Conservation (phyloP, 108 stramenopile genomes). For the Schizochytrium sp. region DNA sequence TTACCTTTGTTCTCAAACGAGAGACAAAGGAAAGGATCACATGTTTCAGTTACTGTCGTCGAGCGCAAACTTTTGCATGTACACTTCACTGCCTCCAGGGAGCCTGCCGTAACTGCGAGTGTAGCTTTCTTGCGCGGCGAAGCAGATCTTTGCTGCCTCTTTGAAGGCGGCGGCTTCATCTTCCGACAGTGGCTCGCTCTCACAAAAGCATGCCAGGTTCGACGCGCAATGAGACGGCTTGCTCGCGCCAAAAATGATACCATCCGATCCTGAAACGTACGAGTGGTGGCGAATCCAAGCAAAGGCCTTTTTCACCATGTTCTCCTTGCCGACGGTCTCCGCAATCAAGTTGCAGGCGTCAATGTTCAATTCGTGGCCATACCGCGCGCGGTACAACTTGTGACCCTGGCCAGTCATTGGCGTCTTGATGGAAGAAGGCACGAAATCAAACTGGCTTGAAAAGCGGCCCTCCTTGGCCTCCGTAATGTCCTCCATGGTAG, state of each 20-base stretch:
- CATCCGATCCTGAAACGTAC: conserved; percentile 51
- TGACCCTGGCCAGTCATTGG: background rate
- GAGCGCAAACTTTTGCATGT: background rate
- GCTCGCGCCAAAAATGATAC: conserved; percentile 69
- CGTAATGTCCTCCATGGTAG: background rate
- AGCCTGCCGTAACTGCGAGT: background rate
- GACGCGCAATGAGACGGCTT: conserved; percentile 59
- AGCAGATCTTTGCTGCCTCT: background rate
- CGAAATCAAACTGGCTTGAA: conserved; percentile 41
- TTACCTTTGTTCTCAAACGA: too few relatives aligned
- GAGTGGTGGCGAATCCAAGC: conserved; percentile 77
- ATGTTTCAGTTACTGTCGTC: too few relatives aligned
- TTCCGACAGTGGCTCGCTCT: background rate
- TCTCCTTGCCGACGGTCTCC: conserved; percentile 46
- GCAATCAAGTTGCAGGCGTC: conserved; percentile 59
- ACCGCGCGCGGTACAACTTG: conserved; percentile 34
- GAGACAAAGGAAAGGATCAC: too few relatives aligned
- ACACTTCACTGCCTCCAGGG: background rate
- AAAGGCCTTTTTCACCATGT: conserved; percentile 66
- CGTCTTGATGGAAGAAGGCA: background rate
- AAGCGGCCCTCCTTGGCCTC: conserved; percentile 44
- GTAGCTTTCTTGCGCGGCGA: background rate
- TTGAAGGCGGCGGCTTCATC: background rate
- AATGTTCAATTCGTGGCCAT: conserved; percentile 54
- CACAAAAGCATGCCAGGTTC: conserved; percentile 52